Evolutionary conservation across 805 yeast genomes (phyloP).

Genomic region (Yamadazyma kitorensis): DNA sequence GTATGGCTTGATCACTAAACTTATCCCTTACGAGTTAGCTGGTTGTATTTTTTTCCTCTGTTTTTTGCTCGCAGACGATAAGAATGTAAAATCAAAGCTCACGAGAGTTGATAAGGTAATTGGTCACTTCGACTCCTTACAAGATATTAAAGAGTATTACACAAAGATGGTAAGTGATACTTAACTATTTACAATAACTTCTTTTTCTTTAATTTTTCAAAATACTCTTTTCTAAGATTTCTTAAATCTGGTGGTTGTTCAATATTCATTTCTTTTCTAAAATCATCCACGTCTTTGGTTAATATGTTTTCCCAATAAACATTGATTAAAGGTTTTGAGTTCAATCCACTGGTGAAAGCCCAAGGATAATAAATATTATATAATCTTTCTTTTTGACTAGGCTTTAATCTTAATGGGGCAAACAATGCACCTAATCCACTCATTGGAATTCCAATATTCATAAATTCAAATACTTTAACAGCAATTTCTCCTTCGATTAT

Average conservation of each 20-base stretch:
- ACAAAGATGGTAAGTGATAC: no score
- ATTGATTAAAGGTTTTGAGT: constrained; percentile 74
- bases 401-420: constrained; percentile 76
- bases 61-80: no score
- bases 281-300: constrained; percentile 66
- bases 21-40: no score
- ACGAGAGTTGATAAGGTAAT: no score
- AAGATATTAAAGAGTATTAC: no score
- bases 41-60: no score
- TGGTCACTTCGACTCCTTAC: no score
- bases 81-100: no score
- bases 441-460: constrained; percentile 92
- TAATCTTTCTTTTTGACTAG: constrained; percentile 61
- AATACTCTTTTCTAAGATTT: constrained; percentile 47
- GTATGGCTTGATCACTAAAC: no score
- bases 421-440: constrained; percentile 89
- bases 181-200: constrained; percentile 11
- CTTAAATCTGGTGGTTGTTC: constrained; percentile 76
- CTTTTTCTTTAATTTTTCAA: constrained; percentile 25
- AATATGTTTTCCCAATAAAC: constrained; percentile 89
- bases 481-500: constrained; percentile 96
- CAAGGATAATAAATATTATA: constrained; percentile 78
- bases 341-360: constrained; percentile 74
- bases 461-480: constrained; percentile 86
- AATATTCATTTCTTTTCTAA: constrained; percentile 70